Evolutionary conservation across 495 filamentous ascomycete genomes (phyloP).

Genomic region (Cryomyces minteri): DNA sequence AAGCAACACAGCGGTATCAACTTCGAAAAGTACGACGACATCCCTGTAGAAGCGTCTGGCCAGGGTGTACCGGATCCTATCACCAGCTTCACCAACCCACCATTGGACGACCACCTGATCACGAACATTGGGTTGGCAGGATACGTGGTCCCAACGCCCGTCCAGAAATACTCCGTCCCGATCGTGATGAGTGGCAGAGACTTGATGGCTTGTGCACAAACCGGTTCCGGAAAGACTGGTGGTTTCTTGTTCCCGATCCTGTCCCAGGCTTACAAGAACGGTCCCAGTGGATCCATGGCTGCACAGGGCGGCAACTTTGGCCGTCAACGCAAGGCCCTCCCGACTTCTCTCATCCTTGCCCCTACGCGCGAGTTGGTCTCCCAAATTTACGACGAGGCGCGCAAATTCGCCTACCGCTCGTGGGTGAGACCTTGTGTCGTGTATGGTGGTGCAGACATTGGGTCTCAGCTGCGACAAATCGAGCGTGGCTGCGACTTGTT

Average conservation of each 20-base stretch:
- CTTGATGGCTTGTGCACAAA: conserved; percentile 98
- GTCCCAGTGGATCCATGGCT: conserved; percentile 51
- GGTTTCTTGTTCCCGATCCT: conserved; percentile 98
- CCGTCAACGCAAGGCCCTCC: conserved; percentile 85
- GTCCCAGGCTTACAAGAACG: conserved; percentile 82
- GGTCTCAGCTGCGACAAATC: conserved; percentile 88
- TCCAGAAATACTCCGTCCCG: conserved; percentile 96
- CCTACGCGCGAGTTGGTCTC: conserved; percentile 96
- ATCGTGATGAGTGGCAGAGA: conserved; percentile 95
- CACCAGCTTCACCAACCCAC: conserved; percentile 77
- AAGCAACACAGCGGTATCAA: conserved; percentile 98
- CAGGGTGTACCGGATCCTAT: conserved; percentile 87
- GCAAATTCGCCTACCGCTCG: conserved; percentile 96
- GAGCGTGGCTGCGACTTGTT: conserved; percentile 95
- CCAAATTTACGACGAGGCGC: conserved; percentile 93
- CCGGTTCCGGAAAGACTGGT: conserved; percentile 97
- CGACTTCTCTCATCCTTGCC: conserved; percentile 85
- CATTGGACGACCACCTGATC: conserved; percentile 79
- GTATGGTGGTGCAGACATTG: conserved; percentile 97
- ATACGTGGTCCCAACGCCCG: conserved; percentile 88
- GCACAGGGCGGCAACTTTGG: conserved; percentile 47
- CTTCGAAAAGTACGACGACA: conserved; percentile 99
- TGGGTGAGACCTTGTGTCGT: conserved; percentile 98
- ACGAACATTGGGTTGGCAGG: conserved; percentile 81
- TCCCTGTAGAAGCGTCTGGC: conserved; percentile 92